Conservation (phyloP, 495 filamentous ascomycete genomes). For the Talaromyces adpressus region DNA sequence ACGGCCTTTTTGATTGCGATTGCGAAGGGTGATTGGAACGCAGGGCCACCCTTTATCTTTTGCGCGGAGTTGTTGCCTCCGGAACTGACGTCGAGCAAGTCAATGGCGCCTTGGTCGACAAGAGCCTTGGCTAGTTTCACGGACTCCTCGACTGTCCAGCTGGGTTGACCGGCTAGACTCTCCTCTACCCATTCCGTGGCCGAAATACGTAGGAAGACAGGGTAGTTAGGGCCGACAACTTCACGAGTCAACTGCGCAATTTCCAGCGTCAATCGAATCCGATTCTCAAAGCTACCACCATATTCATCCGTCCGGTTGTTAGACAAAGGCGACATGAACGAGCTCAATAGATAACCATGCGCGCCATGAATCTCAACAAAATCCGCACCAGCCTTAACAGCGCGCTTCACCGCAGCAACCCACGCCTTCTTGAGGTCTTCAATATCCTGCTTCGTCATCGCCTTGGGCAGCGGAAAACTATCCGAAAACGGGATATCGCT, state of each 20-base stretch:
- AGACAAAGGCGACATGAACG: slow-evolving; percentile 42
- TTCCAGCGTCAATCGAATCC: slow-evolving; percentile 21
- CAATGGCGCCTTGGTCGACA: slow-evolving; percentile 49
- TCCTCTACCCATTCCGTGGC: slow-evolving; percentile 61
- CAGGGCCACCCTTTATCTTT: slow-evolving; percentile 41
- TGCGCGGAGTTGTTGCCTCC: slow-evolving; percentile 50
- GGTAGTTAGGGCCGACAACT: slow-evolving; percentile 29
- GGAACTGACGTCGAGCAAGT: slow-evolving; percentile 59
- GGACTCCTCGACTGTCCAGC: slow-evolving; percentile 54
- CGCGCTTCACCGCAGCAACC: slow-evolving; percentile 42
- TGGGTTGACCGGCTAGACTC: slow-evolving; percentile 25
- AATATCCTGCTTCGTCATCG: slow-evolving; percentile 44
- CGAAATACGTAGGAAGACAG: slow-evolving; percentile 54
- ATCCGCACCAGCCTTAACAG: slow-evolving; percentile 54
- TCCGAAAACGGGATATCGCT: slow-evolving; percentile 22
- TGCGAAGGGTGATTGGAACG: slow-evolving; percentile 62
- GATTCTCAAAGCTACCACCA: slow-evolving; percentile 36
- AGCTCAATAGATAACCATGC: slow-evolving; percentile 50
- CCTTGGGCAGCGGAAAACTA: slow-evolving; percentile 10
- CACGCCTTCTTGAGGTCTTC: slow-evolving; percentile 46
- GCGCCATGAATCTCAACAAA: slow-evolving; percentile 45
- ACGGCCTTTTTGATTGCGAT: slow-evolving; percentile 54
- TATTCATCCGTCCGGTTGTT: slow-evolving; percentile 44
- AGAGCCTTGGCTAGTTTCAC: slow-evolving; percentile 52
- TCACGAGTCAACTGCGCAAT: slow-evolving; percentile 8